These are phyloP conservation scores for Solanum hybrid DNA, from an alignment of 305 asterid genomes.

Conservation along the genomic window DNA sequence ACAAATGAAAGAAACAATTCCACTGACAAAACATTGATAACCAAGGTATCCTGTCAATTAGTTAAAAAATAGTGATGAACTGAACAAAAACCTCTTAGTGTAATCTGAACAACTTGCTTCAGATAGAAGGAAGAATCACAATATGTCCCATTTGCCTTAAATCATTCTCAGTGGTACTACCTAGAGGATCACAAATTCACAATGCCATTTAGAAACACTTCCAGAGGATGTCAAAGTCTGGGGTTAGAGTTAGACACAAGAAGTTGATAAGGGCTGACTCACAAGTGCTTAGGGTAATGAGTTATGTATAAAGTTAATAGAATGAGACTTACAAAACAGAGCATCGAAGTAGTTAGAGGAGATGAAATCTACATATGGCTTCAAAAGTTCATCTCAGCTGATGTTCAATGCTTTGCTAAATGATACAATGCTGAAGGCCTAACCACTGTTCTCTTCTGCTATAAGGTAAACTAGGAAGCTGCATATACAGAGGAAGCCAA, in stretches of 20 bases:
- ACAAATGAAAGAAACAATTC: no score
- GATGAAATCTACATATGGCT: neutral
- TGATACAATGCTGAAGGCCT: neutral
- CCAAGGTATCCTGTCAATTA: no score
- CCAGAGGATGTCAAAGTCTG: neutral
- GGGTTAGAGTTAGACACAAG: neutral
- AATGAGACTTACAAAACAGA: neutral
- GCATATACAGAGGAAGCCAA: neutral
- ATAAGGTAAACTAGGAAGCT: neutral
- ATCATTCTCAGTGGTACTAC: neutral
- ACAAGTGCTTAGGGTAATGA: neutral
- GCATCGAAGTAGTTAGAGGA: neutral
- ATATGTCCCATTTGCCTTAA: neutral
- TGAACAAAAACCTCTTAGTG: neutral
- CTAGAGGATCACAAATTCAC: neutral
- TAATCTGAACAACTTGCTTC: neutral
- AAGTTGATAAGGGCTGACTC: neutral
- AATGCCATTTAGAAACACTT: neutral
- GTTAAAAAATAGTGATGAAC: neutral
- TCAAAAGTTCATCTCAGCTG: neutral
- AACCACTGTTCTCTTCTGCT: neutral
- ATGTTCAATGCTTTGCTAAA: neutral
- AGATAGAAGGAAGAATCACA: neutral
- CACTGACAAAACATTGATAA: no score
- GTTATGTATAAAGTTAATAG: neutral